Evolutionary conservation across 306 rosid species (phyloP).

Genomic region (Cicer arietinum): DNA sequence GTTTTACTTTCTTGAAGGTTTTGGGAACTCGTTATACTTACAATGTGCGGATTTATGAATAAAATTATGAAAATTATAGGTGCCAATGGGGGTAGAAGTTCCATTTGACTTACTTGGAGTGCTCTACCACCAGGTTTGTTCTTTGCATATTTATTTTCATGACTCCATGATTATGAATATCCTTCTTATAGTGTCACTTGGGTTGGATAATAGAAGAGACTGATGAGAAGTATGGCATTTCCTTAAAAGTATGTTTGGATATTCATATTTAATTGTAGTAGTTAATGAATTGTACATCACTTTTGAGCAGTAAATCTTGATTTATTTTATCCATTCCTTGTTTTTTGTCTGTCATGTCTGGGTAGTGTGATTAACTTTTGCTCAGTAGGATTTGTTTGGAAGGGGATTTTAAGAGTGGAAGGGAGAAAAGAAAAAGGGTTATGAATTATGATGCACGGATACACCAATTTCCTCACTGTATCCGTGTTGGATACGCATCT

Average conservation of each 20-base stretch:
- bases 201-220: constrained; percentile 16
- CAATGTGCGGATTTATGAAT: constrained; percentile 10
- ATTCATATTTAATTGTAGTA: neutral
- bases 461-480: too few species aligned
- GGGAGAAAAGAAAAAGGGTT: neutral
- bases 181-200: constrained; percentile 41
- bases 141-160: constrained; percentile 30
- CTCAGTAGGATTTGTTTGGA: neutral
- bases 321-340: constrained; percentile 33
- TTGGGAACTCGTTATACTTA: neutral
- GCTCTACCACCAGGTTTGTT: constrained; percentile 80
- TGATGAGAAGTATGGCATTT: constrained; percentile 12
- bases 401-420: neutral
- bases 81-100: constrained; percentile 89
- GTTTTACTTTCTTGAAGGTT: constrained; percentile 18
- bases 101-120: constrained; percentile 81
- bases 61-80: constrained; percentile 52
- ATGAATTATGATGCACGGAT: neutral
- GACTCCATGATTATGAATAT: constrained; percentile 26
- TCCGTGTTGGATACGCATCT: too few species aligned
- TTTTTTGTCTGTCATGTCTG: constrained; percentile 11
- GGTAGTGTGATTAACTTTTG: neutral
- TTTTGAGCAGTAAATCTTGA: constrained; percentile 27
- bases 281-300: constrained; percentile 11
- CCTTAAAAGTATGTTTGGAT: constrained; percentile 20